Evolutionary conservation across 345 rosid genomes (phyloP).

Genomic region (Hibiscus tridactylites): DNA sequence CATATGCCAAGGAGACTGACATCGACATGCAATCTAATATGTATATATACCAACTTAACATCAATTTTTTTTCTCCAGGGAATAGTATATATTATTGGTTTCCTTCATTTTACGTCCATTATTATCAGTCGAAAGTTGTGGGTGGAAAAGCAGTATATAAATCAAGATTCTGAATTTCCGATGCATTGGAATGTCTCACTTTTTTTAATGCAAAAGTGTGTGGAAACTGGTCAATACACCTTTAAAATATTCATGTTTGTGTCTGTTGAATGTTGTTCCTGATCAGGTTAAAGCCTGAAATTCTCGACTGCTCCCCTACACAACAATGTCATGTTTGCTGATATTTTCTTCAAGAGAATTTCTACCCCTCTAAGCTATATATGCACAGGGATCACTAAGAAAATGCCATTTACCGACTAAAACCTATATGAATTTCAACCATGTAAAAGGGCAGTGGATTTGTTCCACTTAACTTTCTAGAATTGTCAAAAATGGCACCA

Average conservation of each 20-base stretch:
- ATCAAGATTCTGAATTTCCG: neutral
- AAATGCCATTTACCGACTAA: too few species aligned
- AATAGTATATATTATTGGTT: neutral
- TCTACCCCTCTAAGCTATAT: neutral
- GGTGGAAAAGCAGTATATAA: neutral
- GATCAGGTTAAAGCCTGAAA: neutral
- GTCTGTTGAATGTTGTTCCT: slow-evolving; percentile 4
- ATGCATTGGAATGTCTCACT: slow-evolving; percentile 1
- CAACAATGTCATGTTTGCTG: neutral
- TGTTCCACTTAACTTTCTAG: too few species aligned
- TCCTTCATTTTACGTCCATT: neutral
- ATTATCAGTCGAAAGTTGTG: neutral
- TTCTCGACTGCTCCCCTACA: neutral
- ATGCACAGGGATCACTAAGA: too few species aligned
- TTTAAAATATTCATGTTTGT: neutral
- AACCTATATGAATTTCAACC: too few species aligned
- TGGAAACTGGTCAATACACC: neutral
- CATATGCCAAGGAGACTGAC: neutral
- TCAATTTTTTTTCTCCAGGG: neutral
- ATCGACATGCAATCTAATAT: neutral
- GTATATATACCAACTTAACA: neutral
- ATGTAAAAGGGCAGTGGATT: too few species aligned
- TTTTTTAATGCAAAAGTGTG: neutral
- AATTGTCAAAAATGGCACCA: too few species aligned
- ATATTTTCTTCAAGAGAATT: neutral